Evolutionary conservation across 164 flowering plant species (phyloP), one percentile per base, ranked within the genome.

Genomic region (Stephania yunnanensis): DNA sequence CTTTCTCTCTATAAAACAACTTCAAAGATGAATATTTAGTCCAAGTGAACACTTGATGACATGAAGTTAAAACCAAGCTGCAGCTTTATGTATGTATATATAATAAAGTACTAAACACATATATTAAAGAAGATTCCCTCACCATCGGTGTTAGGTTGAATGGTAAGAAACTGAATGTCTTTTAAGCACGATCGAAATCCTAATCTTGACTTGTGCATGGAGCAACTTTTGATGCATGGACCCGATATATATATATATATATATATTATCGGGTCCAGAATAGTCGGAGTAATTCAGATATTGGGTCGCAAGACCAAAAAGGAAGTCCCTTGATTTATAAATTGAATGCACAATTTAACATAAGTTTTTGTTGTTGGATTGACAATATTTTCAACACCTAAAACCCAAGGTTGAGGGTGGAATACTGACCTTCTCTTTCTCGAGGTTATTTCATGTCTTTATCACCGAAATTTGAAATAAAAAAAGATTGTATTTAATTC

Each of bases 401-500:
- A 64, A 76, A 74, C 73, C 80, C 73, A 46, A 46, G 73, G 53
- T 50, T 52, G 30, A 71, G 75, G 75, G 79, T 72, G 87, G 87
- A 81, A 85, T 83, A 81, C 55, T 50, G 15, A 17, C 25, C 65
- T 61, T 61, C 9, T 61, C 63, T 46, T 45, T 69, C 64, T 78
- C 44, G 52, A 48, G 73, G 77, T 73, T 82, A 76, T 81, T 81
- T 79, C 73, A 74, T 78, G 89, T 86, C 87, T 67, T 77, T 83
- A 82, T 85, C 89, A 87, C 84, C 82, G 84, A 86, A 89, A 86
- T 84, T 80, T 81, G 84, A 77, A 77, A 83, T 79, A 81, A 73
- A 77, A 77, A 82, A 74, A 83, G 77, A 78, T 68, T 25, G 69
- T 74, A 19, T 53, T 53, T 74, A 79, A 74, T 78, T 75, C 69